Evolutionary conservation across 441 rosid species (phyloP), one percentile per base, ranked within the genome.

Genomic region (Biscutella laevigata): DNA sequence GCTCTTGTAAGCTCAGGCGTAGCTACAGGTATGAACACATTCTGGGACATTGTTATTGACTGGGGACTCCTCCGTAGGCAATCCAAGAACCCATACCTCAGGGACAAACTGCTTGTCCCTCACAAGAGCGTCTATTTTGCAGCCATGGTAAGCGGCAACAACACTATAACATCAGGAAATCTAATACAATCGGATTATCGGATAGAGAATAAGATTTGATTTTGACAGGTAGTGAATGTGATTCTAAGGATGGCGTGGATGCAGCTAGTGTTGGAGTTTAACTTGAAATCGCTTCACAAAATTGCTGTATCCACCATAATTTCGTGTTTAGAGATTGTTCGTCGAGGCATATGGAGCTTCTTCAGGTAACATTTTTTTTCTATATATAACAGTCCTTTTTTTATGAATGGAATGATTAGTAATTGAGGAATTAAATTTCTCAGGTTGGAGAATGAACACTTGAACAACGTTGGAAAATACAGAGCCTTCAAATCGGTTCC

Each of bases 331-430:
- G 94, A 85, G 63, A 72, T 78, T 17, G 49, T 80, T 46, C 78
- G 87, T 8, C 73, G 87, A 0, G 87, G 85, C 26, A 72, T 85
- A 35, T 85, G 90, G 90, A 82, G 71, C 54, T 85, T 85, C 68
- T 82, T 85, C 80, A 77, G 86, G 92, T 78, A 50, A 65, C 29
- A 17, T 17, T 17, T 17, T 1, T 24, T 30, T 38, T 39, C 12
- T 21, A 4, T 45, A 10, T 36, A 20, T 4, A 9, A 1, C 26
- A 9, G 19, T 6, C n/a, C 41, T 12, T 1, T 21, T 13, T 6
- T 10, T 10, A 61, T 42, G 5, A 47, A 35, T 16, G 2, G 10
- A 17, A 44, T 54, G 34, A 12, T 16, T 29, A 54, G 20, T 55
- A 30, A 47, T 24, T 28, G 10, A 36, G 8, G 51, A 42, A 35